Percentiles rank a stretch among this genome's conserved stretches.
Evolutionary conservation across 2,329 filamentous ascomycete species (phyloP).

Genomic region (Aspergillus floridensis): DNA sequence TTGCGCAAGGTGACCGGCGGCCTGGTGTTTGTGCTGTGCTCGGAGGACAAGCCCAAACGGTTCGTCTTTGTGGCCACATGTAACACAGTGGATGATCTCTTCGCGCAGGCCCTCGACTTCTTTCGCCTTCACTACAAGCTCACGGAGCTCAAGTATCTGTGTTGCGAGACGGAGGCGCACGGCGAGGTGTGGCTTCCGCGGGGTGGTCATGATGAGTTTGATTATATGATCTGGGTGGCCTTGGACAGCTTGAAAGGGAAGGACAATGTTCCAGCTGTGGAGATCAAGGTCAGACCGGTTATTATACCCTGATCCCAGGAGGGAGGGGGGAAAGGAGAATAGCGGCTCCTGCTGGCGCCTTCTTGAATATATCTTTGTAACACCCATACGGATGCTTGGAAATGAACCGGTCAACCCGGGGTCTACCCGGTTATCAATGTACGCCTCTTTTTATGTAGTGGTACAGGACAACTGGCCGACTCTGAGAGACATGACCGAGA

Average conservation of each 20-base stretch:
- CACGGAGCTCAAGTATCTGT: constrained; percentile 15
- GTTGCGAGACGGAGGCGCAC: constrained; percentile 13
- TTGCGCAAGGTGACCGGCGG: neutral
- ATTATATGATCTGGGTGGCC: neutral
- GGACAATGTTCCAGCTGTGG: neutral
- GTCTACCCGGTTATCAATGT: too few species aligned
- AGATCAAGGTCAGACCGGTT: constrained; percentile 15
- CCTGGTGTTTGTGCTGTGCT: constrained; percentile 13
- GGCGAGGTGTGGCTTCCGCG: neutral
- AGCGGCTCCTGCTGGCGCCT: too few species aligned
- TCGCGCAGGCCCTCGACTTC: constrained; percentile 21
- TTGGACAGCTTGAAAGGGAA: neutral
- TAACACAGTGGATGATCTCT: constrained; percentile 16
- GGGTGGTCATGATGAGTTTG: neutral
- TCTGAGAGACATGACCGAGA: too few species aligned
- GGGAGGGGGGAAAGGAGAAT: too few species aligned
- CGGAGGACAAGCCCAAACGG: constrained; percentile 8
- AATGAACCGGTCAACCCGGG: too few species aligned
- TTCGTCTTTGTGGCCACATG: constrained; percentile 19
- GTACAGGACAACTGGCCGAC: too few species aligned
- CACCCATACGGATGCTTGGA: too few species aligned
- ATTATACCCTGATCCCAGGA: neutral
- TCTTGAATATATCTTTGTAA: too few species aligned
- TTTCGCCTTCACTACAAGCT: constrained; percentile 13
- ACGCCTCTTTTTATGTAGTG: too few species aligned